A percentile compares a stretch with the other conserved stretches of the same genome.
Evolutionary conservation across 73 alveolate genomes (phyloP).

Genomic region (Stentor coeruleus): DNA sequence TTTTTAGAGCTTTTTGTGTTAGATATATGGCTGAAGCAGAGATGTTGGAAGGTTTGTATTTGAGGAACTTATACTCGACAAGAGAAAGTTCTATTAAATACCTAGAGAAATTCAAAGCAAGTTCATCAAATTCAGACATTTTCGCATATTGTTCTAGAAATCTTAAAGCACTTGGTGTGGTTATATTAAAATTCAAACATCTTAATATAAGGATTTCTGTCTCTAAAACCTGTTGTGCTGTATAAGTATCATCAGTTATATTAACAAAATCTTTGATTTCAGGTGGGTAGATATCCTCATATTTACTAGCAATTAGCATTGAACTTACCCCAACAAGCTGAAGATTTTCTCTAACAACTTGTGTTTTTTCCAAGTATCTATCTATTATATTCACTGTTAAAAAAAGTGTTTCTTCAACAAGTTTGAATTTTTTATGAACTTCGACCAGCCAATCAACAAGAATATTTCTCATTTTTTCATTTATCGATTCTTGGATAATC

Average conservation of each 20-base stretch:
- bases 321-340: no score
- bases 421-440: slow-evolving; percentile 83
- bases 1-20: no score
- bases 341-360: no score
- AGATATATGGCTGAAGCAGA: no score
- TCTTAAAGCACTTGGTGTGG: slow-evolving; percentile 43
- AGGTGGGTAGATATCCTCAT: slow-evolving; percentile 59
- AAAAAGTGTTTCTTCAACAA: slow-evolving; percentile 85
- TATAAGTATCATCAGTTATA: slow-evolving; percentile 59
- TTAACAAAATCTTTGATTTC: slow-evolving; percentile 52
- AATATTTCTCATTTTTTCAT: slow-evolving; percentile 53
- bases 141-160: slow-evolving; percentile 61
- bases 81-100: slow-evolving; percentile 66
- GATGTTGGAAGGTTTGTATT: slow-evolving; percentile 58
- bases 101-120: slow-evolving; percentile 57
- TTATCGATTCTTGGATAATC: no score
- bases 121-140: no score
- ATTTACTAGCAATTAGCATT: slow-evolving; percentile 37
- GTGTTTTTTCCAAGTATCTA: no score
- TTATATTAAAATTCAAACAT: slow-evolving; percentile 58
- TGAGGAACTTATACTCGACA: slow-evolving; percentile 63
- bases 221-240: slow-evolving; percentile 45
- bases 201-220: slow-evolving; percentile 58
- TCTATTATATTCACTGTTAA: slow-evolving; percentile 78
- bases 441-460: slow-evolving; percentile 89